Base-by-base conservation (phyloP, 148 eudicot species). In the Vaccinium corymbosum region DNA sequence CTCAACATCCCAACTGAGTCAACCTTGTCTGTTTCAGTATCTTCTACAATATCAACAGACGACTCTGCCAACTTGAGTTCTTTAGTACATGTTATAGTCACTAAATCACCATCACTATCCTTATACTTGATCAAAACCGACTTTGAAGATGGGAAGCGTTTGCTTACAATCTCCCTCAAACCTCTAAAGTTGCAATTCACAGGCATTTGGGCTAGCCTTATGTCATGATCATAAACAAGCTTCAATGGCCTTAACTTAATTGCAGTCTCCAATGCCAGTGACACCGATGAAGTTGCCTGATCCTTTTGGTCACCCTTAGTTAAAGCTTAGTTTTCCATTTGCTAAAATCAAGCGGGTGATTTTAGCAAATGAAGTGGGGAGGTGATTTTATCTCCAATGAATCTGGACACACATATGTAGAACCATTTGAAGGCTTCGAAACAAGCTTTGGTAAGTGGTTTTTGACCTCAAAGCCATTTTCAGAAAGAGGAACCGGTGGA, bases 211-310 rank as follows among this genome's bases (percentile, higher is more conserved):
- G 97, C 93, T 20, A 93, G 94, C 85, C 99, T 88, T 79, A 94
- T 94, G 86, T 97, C 99, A 84, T 94, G 95, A 87, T 91, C 98
- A 89, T 94, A 97, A 49, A 94, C 95, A 83, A 97, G 93, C 90
- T 97, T 97, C 94, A 96, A 77, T 27, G 89, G 94, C 88, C 99
- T 94, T 88, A 89, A 91, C 25, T 78, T 87, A 81, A 89, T 74
- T 6, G 56, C 79, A 83, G 73, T 89, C 80, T 83, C 86, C 4
- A 61, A 29, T n/a, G 87, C 76, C 20, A 84, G 82, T 4, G 85
- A 74, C 35, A 76, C 19, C 19, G 89, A 89, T 2, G 84, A 83
- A 35, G 82, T 52, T n/a, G 66, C 27, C 46, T 53, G 80, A 7
- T 90, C 93, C 86, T 85, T 88, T 71, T 29, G 81, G 51, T 50